These are phyloP conservation scores for Thinopyrum elongatum DNA, from an alignment of 176 grass and related monocot species.

Conservation along the genomic window DNA sequence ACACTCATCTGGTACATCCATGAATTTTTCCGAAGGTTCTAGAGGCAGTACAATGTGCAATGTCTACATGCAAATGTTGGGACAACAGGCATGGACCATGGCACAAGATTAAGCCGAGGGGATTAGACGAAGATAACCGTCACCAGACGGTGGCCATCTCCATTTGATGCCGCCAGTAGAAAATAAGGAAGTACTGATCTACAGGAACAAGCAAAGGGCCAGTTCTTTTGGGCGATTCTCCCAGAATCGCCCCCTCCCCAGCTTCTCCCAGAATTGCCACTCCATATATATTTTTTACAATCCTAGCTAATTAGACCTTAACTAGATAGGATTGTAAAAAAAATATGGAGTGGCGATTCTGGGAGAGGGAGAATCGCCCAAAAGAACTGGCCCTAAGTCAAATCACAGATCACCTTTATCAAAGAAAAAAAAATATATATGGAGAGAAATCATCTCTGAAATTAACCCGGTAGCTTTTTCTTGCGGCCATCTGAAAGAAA, in stretches of 20 bases:
- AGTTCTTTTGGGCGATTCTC: too few species aligned
- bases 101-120: not conserved
- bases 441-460: not conserved
- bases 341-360: too few species aligned
- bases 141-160: not conserved
- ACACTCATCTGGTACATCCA: not conserved
- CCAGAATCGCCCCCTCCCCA: too few species aligned
- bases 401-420: not conserved
- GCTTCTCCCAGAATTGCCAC: too few species aligned
- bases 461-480: constrained; percentile 2
- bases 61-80: not conserved
- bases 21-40: not conserved
- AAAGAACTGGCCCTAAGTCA: too few species aligned
- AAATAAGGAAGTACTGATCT: not conserved
- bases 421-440: constrained; percentile 7
- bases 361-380: too few species aligned
- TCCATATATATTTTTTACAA: too few species aligned
- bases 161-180: not conserved
- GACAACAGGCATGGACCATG: not conserved
- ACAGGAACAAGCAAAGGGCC: constrained; percentile 8
- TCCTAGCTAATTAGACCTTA: too few species aligned
- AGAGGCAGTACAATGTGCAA: not conserved
- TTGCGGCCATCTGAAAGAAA: constrained; percentile 1
- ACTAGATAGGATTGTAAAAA: too few species aligned
- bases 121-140: not conserved